Conservation (phyloP, 2,329 filamentous ascomycete genomes). For the Exophiala sp. region DNA sequence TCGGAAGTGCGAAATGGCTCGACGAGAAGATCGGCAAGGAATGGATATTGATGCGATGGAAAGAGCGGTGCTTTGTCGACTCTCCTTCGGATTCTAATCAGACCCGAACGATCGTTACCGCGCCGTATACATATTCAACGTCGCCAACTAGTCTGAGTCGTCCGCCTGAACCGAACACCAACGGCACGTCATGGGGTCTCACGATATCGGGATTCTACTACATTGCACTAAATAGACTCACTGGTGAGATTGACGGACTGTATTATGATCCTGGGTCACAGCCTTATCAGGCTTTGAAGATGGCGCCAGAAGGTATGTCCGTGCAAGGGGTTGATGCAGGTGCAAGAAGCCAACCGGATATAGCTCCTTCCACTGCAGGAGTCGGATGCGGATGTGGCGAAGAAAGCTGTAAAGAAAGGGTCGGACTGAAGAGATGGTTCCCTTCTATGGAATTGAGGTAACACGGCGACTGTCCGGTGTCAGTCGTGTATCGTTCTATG, state of each 20-base stretch:
- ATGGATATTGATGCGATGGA: conserved; percentile 53
- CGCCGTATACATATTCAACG: background rate
- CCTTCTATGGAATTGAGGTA: conserved; percentile 22
- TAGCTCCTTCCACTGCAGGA: background rate
- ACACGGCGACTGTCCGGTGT: background rate
- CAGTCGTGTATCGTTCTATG: no score
- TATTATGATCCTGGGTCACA: conserved; percentile 51
- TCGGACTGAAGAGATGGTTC: conserved; percentile 25
- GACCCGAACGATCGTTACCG: conserved; percentile 15
- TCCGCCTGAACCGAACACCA: background rate
- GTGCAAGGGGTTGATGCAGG: background rate
- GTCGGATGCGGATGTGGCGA: conserved; percentile 14
- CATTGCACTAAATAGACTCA: conserved; percentile 44
- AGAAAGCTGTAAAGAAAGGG: conserved; percentile 8
- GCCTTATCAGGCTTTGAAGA: conserved; percentile 47
- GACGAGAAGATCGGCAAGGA: conserved; percentile 33
- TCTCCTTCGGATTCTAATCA: conserved; percentile 5
- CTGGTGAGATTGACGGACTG: conserved; percentile 46
- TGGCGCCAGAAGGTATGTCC: conserved; percentile 34
- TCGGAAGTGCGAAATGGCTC: conserved; percentile 26
- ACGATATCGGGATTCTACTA: conserved; percentile 53
- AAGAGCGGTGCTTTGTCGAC: conserved; percentile 48
- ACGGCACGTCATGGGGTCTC: conserved; percentile 39
- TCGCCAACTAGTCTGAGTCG: background rate
- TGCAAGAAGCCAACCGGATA: background rate